phyloP scores from a whole-genome alignment of 2,329 filamentous ascomycete species.

The Epichloe sp. region DNA sequence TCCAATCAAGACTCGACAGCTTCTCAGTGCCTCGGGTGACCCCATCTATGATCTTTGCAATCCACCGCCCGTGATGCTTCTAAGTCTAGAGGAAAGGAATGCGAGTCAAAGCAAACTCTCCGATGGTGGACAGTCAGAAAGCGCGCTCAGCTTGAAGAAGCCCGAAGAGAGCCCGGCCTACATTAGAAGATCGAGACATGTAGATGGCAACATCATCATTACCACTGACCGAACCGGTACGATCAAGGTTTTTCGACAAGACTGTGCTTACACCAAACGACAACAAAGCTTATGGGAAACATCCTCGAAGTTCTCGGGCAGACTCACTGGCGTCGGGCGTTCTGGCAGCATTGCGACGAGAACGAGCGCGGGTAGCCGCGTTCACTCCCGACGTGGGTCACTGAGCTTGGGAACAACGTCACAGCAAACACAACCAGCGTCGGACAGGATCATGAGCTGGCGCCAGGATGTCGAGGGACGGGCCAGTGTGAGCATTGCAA shows the following conservation, averaged over 20 bases:
- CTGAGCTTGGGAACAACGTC: slow-evolving; percentile 24
- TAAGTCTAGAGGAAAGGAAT: slow-evolving; percentile 54
- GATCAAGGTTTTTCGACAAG: slow-evolving; percentile 92
- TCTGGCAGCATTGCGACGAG: slow-evolving; percentile 43
- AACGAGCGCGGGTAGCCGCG: slow-evolving; percentile 34
- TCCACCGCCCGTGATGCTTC: slow-evolving; percentile 73
- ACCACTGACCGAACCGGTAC: slow-evolving; percentile 78
- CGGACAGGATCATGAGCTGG: slow-evolving; percentile 82
- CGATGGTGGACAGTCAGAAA: slow-evolving; percentile 22
- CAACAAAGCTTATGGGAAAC: slow-evolving; percentile 67
- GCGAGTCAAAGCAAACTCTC: slow-evolving; percentile 28
- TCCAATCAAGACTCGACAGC: slow-evolving; percentile 61
- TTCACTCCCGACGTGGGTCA: slow-evolving; percentile 40
- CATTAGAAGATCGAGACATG: slow-evolving; percentile 60
- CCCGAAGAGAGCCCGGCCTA: slow-evolving; percentile 66
- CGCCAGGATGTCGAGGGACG: slow-evolving; percentile 50
- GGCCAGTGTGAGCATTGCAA: slow-evolving; percentile 24
- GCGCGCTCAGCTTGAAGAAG: slow-evolving; percentile 22
- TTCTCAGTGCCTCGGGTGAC: slow-evolving; percentile 67
- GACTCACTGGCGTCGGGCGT: slow-evolving; percentile 41
- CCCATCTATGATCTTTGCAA: slow-evolving; percentile 96
- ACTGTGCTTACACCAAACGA: slow-evolving; percentile 75
- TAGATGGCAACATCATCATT: slow-evolving; percentile 78
- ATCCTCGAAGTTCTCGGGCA: slow-evolving; percentile 61
- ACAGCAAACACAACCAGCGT: slow-evolving; percentile 21